A percentile compares a stretch with the other conserved stretches of the same genome.
phyloP scores from a whole-genome alignment of 2,329 filamentous ascomycete species.

The Fusarium sp. region DNA sequence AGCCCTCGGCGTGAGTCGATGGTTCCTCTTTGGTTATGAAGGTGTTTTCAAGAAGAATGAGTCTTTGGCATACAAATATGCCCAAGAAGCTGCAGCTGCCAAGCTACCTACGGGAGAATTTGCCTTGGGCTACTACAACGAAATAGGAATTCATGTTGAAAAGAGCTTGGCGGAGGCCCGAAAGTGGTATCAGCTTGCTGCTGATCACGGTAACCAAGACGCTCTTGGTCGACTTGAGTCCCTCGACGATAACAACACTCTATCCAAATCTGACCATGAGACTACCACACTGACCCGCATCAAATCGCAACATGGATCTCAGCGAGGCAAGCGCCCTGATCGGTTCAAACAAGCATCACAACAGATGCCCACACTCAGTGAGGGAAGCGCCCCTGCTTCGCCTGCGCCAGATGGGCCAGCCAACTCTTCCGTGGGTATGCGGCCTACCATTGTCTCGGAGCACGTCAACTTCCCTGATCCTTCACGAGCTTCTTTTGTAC shows the following conservation, averaged over 20 bases:
- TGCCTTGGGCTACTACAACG: constrained; percentile 95
- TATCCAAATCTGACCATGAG: constrained; percentile 93
- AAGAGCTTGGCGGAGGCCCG: constrained; percentile 84
- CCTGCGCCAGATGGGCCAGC: constrained; percentile 42
- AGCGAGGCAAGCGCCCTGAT: constrained; percentile 70
- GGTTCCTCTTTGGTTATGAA: constrained; percentile 97
- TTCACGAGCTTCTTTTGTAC: constrained; percentile 53
- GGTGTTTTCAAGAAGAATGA: constrained; percentile 95
- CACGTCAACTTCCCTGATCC: constrained; percentile 60
- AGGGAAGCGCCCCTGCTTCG: constrained; percentile 52
- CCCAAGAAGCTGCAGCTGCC: constrained; percentile 82
- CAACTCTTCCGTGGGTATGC: constrained; percentile 55
- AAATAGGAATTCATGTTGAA: constrained; percentile 93
- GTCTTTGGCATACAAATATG: constrained; percentile 90
- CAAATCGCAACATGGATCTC: constrained; percentile 81
- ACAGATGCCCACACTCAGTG: constrained; percentile 62
- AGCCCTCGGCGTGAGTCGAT: constrained; percentile 95
- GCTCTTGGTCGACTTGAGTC: constrained; percentile 84
- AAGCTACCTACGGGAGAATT: constrained; percentile 94
- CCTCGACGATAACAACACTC: constrained; percentile 81
- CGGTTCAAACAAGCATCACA: constrained; percentile 64
- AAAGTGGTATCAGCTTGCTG: constrained; percentile 90
- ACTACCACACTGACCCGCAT: constrained; percentile 89
- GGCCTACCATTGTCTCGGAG: constrained; percentile 54
- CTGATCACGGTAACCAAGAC: constrained; percentile 91